phyloP scores from a whole-genome alignment of 805 yeast species.

The Myxozyma monticola region DNA sequence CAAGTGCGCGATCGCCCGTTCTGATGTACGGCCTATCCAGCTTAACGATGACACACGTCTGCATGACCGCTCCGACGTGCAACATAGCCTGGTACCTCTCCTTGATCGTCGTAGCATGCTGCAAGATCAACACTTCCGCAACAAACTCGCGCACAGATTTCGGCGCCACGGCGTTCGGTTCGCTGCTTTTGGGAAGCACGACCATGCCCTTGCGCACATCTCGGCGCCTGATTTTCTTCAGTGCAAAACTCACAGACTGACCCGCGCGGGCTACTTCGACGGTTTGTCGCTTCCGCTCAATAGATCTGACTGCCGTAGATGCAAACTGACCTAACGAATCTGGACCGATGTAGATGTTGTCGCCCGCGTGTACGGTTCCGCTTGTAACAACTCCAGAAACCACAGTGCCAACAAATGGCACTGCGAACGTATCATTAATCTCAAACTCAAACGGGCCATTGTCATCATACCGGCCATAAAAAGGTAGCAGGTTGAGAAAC shows the following conservation, averaged over 20 bases:
- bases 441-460: slow-evolving; percentile 26
- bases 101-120: slow-evolving; percentile 31
- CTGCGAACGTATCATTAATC: slow-evolving; percentile 30
- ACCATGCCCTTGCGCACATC: slow-evolving; percentile 33
- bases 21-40: slow-evolving; percentile 28
- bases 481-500: slow-evolving; percentile 28
- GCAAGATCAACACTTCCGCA: slow-evolving; percentile 30
- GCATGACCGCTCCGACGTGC: slow-evolving; percentile 31
- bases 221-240: slow-evolving; percentile 23
- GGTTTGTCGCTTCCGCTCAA: slow-evolving; percentile 29
- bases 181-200: slow-evolving; percentile 9
- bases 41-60: slow-evolving; percentile 28
- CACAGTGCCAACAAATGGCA: slow-evolving; percentile 32
- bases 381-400: slow-evolving; percentile 27
- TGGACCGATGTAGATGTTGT: slow-evolving; percentile 28
- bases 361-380: slow-evolving; percentile 27
- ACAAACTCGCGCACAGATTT: slow-evolving; percentile 25
- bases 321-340: slow-evolving; percentile 30
- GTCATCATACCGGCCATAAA: slow-evolving; percentile 24
- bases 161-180: slow-evolving; percentile 13
- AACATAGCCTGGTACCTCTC: slow-evolving; percentile 30
- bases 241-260: slow-evolving; percentile 29
- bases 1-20: slow-evolving; percentile 31
- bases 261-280: slow-evolving; percentile 30
- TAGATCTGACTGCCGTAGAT: slow-evolving; percentile 21